A percentile compares a stretch with the other conserved stretches of the same genome.
Evolutionary conservation across 2,329 filamentous ascomycete species (phyloP).

Genomic region (Aspergillus sp.): DNA sequence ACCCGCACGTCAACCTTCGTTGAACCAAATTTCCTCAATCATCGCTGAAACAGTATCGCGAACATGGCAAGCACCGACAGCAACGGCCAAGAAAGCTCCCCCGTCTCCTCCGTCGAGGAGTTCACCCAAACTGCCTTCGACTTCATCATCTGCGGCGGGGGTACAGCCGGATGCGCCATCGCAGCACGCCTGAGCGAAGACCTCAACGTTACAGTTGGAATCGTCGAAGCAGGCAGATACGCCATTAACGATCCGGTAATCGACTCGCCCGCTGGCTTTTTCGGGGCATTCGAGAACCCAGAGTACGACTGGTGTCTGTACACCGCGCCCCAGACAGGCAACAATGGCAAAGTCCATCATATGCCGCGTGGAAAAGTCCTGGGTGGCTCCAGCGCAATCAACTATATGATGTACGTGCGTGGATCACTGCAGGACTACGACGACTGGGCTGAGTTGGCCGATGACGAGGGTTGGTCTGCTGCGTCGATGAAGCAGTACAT

Average conservation of each 20-base stretch:
- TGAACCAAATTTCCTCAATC: background rate
- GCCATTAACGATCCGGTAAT: constrained; percentile 28
- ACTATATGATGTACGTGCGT: constrained; percentile 47
- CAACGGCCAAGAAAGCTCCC: background rate
- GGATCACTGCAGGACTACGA: constrained; percentile 31
- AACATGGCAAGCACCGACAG: too few species aligned
- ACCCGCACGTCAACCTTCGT: background rate
- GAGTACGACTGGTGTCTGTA: constrained; percentile 39
- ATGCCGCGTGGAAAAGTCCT: constrained; percentile 33
- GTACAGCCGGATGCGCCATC: constrained; percentile 53
- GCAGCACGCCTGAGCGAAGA: constrained; percentile 44
- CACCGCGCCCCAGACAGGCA: constrained; percentile 26
- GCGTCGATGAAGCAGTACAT: constrained; percentile 10
- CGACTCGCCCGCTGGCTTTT: constrained; percentile 26
- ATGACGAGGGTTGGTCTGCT: constrained; percentile 30
- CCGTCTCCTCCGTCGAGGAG: constrained; percentile 3
- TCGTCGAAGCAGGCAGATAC: constrained; percentile 47
- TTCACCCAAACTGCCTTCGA: constrained; percentile 17
- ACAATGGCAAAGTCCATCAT: constrained; percentile 20
- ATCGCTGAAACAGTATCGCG: background rate
- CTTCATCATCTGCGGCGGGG: constrained; percentile 53
- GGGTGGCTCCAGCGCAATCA: constrained; percentile 37
- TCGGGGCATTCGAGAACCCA: constrained; percentile 27
- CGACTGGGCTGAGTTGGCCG: constrained; percentile 31
- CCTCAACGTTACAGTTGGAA: constrained; percentile 40